phyloP scores from a whole-genome alignment of 2,329 filamentous ascomycete species.

The Didymella pomorum region DNA sequence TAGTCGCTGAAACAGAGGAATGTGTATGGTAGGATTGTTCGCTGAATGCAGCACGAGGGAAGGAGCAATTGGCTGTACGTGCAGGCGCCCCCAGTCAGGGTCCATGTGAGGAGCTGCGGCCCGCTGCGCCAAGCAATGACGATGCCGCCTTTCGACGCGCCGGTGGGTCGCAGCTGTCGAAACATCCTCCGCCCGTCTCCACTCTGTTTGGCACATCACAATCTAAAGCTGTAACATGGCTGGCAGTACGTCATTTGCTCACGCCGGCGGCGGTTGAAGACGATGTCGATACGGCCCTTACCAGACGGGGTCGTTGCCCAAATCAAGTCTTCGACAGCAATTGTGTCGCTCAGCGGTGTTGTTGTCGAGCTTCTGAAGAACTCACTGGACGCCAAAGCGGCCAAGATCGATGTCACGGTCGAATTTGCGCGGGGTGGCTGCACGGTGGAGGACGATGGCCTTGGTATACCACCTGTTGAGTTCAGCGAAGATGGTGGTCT shows the following conservation, averaged over 20 bases:
- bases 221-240: conserved; percentile 12
- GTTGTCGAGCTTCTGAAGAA: conserved; percentile 80
- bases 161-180: conserved; percentile 14
- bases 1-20: conserved; percentile 17
- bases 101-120: conserved; percentile 23
- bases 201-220: conserved; percentile 10
- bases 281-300: conserved; percentile 67
- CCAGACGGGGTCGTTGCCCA: conserved; percentile 76
- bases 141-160: conserved; percentile 11
- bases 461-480: conserved; percentile 76
- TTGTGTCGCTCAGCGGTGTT: conserved; percentile 77
- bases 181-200: conserved; percentile 10
- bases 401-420: conserved; percentile 72
- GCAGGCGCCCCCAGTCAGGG: conserved; percentile 23
- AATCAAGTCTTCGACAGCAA: conserved; percentile 83
- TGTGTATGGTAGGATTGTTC: conserved; percentile 15
- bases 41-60: conserved; percentile 17
- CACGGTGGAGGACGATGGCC: conserved; percentile 82
- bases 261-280: conserved; percentile 15
- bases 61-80: conserved; percentile 19
- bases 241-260: conserved; percentile 4
- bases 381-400: conserved; percentile 79
- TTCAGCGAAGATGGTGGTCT: conserved; percentile 76
- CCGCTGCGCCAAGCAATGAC: conserved; percentile 21
- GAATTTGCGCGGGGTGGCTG: conserved; percentile 81